Percentiles rank a stretch among this genome's conserved stretches.
Evolutionary conservation across 1,284 basidiomycete species (phyloP).

Genomic region (Microbotryum scabiosae): DNA sequence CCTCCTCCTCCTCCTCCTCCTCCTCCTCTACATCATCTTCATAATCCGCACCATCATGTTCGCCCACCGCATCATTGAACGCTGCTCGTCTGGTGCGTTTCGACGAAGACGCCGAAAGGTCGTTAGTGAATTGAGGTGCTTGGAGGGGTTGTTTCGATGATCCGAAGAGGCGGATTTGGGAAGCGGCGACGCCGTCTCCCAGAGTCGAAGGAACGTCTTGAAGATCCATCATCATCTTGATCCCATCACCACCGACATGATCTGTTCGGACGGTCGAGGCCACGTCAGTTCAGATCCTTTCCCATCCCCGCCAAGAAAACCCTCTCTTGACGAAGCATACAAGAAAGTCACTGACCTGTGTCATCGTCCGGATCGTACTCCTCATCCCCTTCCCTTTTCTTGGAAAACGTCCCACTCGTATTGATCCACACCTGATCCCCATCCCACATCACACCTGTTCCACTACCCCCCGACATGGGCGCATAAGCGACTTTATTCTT

Average conservation of each 20-base stretch:
- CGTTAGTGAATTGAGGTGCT: constrained; percentile 35
- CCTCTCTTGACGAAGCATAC: no score
- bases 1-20: constrained; percentile 38
- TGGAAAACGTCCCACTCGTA: constrained; percentile 85
- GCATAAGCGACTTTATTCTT: constrained; percentile 94
- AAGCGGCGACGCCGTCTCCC: constrained; percentile 69
- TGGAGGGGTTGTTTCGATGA: constrained; percentile 58
- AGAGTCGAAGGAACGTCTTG: constrained; percentile 80
- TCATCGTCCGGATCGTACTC: constrained; percentile 50
- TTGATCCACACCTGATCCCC: constrained; percentile 99
- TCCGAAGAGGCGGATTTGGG: constrained; percentile 77
- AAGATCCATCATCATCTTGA: constrained; percentile 93
- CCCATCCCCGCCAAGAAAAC: not conserved
- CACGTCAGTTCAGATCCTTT: not conserved
- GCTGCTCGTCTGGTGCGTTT: constrained; percentile 35
- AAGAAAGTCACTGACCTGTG: constrained; percentile 39
- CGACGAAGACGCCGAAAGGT: constrained; percentile 32
- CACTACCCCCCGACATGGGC: constrained; percentile 84
- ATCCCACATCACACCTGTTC: constrained; percentile 80
- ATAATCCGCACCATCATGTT: constrained; percentile 40
- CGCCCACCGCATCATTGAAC: constrained; percentile 47
- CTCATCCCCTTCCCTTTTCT: constrained; percentile 43
- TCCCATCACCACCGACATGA: constrained; percentile 63
- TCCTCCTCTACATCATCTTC: constrained; percentile 38
- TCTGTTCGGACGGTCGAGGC: not conserved